Evolutionary conservation across 2,329 filamentous ascomycete species (phyloP).

Genomic region (Neoarthrinium moseri): DNA sequence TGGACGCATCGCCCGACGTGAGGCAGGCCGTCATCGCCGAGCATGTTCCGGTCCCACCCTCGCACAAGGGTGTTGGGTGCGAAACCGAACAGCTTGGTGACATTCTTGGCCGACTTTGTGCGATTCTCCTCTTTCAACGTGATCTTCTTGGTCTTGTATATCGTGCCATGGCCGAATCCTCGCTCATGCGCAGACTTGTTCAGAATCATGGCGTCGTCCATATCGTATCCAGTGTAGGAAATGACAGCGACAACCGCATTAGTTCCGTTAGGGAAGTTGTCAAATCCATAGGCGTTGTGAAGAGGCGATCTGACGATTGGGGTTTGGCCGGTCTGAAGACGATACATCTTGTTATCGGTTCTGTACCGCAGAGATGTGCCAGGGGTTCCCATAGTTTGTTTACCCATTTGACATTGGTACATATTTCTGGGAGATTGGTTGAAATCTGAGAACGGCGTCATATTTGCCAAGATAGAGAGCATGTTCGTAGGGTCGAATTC

Average conservation of each 20-base stretch:
- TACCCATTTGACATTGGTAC: constrained; percentile 99
- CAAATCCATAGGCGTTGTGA: constrained; percentile 93
- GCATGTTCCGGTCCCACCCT: constrained; percentile 65
- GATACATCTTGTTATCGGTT: constrained; percentile 96
- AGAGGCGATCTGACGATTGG: constrained; percentile 88
- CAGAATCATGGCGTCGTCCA: constrained; percentile 99
- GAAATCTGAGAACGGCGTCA: constrained; percentile 98
- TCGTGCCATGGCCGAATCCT: constrained; percentile 91
- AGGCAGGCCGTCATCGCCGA: constrained; percentile 88
- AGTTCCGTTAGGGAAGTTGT: constrained; percentile 96
- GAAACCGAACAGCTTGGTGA: constrained; percentile 87
- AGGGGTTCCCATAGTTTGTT: constrained; percentile 98
- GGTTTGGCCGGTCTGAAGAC: constrained; percentile 92
- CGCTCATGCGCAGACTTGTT: constrained; percentile 97
- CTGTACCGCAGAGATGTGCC: constrained; percentile 80
- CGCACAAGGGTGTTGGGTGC: constrained; percentile 74
- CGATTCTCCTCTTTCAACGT: constrained; percentile 78
- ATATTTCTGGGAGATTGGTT: constrained; percentile 99
- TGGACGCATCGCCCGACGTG: constrained; percentile 74
- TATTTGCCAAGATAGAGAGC: constrained; percentile 94
- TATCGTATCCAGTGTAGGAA: constrained; percentile 98
- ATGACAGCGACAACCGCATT: constrained; percentile 97
- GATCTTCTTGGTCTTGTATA: constrained; percentile 97
- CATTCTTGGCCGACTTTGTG: constrained; percentile 63
- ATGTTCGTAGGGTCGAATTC: constrained; percentile 96